Conservation (phyloP, 2,329 filamentous ascomycete species). For the Fusarium sp. region DNA sequence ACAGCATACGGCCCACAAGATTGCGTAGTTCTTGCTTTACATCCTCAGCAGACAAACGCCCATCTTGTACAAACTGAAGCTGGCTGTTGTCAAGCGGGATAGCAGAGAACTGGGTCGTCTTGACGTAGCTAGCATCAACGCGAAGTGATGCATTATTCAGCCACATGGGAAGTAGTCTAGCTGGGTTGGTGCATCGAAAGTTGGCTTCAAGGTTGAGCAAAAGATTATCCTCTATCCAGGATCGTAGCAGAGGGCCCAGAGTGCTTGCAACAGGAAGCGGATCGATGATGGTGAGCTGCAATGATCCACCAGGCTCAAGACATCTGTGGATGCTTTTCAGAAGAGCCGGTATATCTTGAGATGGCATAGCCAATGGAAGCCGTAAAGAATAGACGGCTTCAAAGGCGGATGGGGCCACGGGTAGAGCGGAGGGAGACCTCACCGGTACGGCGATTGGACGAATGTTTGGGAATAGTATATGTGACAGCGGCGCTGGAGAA, state of each 20-base stretch:
- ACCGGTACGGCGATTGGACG: conserved; percentile 53
- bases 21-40: conserved; percentile 59
- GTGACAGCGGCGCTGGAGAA: conserved; percentile 35
- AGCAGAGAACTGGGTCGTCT: conserved; percentile 58
- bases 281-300: conserved; percentile 70
- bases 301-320: conserved; percentile 62
- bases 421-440: conserved; percentile 48
- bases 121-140: conserved; percentile 55
- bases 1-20: conserved; percentile 64
- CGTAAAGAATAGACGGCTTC: conserved; percentile 61
- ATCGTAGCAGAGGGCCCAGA: conserved; percentile 63
- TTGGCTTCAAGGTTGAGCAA: conserved; percentile 65
- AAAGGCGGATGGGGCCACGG: conserved; percentile 55
- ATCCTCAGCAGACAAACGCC: conserved; percentile 42
- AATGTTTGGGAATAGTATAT: conserved; percentile 52
- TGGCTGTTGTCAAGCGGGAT: conserved; percentile 43
- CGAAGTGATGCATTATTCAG: conserved; percentile 63
- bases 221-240: conserved; percentile 70
- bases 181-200: conserved; percentile 68
- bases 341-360: conserved; percentile 63
- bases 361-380: conserved; percentile 65
- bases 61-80: conserved; percentile 28
- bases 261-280: conserved; percentile 64
- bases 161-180: conserved; percentile 65
- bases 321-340: conserved; percentile 66